Evolutionary conservation across 1,139 yeast species (phyloP).

Genomic region (Debaryomyces subglobosus): DNA sequence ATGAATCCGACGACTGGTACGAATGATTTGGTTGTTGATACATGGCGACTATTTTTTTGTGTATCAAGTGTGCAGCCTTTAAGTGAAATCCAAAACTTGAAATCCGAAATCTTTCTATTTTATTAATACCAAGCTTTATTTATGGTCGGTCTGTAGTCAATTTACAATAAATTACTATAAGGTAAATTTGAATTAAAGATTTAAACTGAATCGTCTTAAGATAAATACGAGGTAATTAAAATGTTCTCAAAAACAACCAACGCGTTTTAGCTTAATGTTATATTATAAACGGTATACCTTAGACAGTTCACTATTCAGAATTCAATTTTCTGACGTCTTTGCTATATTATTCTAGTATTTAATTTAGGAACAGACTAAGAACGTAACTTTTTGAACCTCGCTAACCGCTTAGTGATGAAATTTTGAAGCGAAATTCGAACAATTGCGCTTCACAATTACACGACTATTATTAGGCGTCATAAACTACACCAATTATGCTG

Average conservation of each 20-base stretch:
- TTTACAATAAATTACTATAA: background rate
- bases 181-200: background rate
- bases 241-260: background rate
- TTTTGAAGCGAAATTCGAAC: background rate
- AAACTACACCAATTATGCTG: background rate
- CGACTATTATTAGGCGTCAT: background rate
- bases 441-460: background rate
- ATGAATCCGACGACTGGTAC: constrained; percentile 37
- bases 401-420: constrained; percentile 2
- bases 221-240: background rate
- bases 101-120: background rate
- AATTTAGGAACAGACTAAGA: background rate
- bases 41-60: constrained; percentile 23
- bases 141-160: background rate
- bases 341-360: background rate
- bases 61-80: background rate
- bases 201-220: background rate
- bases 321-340: background rate
- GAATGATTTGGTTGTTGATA: constrained; percentile 45
- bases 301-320: background rate
- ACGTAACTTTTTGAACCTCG: background rate
- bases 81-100: background rate
- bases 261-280: background rate
- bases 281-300: background rate
- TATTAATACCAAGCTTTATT: background rate